These are phyloP conservation scores for Penicillium sclerotigenum DNA, from an alignment of 2,329 filamentous ascomycete species.

Conservation along the genomic window DNA sequence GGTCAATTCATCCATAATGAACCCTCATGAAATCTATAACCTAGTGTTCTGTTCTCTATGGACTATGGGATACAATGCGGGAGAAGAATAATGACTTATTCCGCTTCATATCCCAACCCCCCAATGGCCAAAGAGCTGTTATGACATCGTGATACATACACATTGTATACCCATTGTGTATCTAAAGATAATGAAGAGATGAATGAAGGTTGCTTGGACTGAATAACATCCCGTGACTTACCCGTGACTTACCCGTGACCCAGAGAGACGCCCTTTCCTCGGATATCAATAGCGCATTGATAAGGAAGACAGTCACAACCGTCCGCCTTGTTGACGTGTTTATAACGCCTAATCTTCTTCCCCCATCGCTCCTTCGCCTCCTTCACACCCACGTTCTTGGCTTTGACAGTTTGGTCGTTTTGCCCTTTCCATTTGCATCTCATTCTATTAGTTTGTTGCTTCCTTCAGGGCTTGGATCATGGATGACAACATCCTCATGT, in stretches of 20 bases:
- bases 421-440: constrained; percentile 24
- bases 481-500: constrained; percentile 65
- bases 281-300: not conserved
- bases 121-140: constrained; percentile 39
- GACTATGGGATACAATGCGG: constrained; percentile 67
- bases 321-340: not conserved
- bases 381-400: constrained; percentile 1
- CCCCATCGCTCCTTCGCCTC: constrained; percentile 22
- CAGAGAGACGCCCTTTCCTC: not conserved
- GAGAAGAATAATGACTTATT: constrained; percentile 57
- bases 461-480: constrained; percentile 19
- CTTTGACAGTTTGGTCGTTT: constrained; percentile 19
- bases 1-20: not conserved
- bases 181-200: constrained; percentile 1
- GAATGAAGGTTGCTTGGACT: not conserved
- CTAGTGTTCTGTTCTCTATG: constrained; percentile 50
- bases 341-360: not conserved
- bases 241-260: not conserved
- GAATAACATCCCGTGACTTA: not conserved
- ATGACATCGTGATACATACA: constrained; percentile 42
- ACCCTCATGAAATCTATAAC: constrained; percentile 68
- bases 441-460: constrained; percentile 1
- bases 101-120: constrained; percentile 38
- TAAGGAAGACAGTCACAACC: not conserved
- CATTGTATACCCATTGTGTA: constrained; percentile 21